Conservation (phyloP, 2,329 filamentous ascomycete genomes). For the Pestalotiopsis sp. region DNA sequence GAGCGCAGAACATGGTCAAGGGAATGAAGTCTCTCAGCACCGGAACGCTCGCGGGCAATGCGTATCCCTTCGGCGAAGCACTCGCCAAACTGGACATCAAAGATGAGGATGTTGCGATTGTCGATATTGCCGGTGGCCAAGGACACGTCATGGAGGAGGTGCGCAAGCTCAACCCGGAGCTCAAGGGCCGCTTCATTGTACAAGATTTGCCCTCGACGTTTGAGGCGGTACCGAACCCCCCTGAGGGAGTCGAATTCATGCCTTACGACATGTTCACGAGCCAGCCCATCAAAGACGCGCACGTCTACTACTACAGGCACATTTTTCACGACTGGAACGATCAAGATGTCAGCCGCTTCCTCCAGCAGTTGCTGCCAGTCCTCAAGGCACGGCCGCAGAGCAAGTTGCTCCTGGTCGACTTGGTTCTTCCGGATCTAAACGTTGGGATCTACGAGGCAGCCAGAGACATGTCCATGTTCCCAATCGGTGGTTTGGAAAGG, state of each 20-base stretch:
- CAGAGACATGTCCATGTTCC: background rate
- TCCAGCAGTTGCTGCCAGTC: background rate
- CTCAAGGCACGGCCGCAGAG: background rate
- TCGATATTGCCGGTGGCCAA: background rate
- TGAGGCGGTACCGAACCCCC: background rate
- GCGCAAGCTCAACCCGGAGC: background rate
- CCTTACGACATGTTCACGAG: background rate
- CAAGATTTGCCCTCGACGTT: background rate
- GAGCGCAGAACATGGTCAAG: background rate
- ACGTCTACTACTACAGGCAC: background rate
- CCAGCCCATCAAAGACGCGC: background rate
- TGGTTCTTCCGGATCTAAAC: background rate
- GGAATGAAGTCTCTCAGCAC: background rate
- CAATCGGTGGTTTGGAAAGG: background rate
- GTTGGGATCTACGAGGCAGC: background rate
- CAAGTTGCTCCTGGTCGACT: background rate
- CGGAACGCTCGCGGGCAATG: background rate
- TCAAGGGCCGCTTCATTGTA: background rate
- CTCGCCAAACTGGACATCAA: background rate
- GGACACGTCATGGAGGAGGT: conserved; percentile 5
- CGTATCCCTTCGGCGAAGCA: background rate
- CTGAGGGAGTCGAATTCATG: background rate
- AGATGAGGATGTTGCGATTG: background rate
- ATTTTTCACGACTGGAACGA: conserved; percentile 3
- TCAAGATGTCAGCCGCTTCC: background rate